These are phyloP conservation scores for Xylaria sp. DNA, from an alignment of 2,329 filamentous ascomycete species.

Conservation along the genomic window DNA sequence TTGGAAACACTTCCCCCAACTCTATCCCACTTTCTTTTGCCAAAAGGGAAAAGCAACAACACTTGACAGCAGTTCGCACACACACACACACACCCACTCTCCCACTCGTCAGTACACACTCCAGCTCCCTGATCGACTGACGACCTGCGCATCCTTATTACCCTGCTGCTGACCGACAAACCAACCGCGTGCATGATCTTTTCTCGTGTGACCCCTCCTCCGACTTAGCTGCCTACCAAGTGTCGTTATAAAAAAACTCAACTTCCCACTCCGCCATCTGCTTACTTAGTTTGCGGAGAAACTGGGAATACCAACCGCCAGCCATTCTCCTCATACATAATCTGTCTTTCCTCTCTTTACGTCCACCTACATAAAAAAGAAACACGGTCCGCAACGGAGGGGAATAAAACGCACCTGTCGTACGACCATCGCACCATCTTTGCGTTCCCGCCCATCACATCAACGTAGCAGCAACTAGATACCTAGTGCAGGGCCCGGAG, in stretches of 20 bases:
- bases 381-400: slow-evolving; percentile 1
- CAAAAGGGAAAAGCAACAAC: slow-evolving; percentile 14
- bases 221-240: too few relatives aligned
- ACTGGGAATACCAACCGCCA: not conserved
- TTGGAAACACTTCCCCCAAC: slow-evolving; percentile 7
- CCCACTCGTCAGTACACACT: too few relatives aligned
- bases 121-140: slow-evolving; percentile 1
- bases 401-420: slow-evolving; percentile 21
- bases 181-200: not conserved
- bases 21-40: slow-evolving; percentile 12
- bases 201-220: not conserved
- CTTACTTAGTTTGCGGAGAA: not conserved
- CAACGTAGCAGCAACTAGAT: slow-evolving; percentile 8
- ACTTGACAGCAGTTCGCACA: slow-evolving; percentile 9
- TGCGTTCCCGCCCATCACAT: slow-evolving; percentile 9
- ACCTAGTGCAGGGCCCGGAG: slow-evolving; percentile 6
- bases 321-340: not conserved
- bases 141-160: not conserved
- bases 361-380: slow-evolving; percentile 10
- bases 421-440: slow-evolving; percentile 33
- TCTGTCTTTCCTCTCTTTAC: slow-evolving; percentile 1
- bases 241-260: too few relatives aligned
- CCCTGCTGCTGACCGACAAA: not conserved
- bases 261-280: not conserved
- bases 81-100: slow-evolving; percentile 8